phyloP scores from a whole-genome alignment of 805 yeast genomes.

The Candida yuanshanica region DNA sequence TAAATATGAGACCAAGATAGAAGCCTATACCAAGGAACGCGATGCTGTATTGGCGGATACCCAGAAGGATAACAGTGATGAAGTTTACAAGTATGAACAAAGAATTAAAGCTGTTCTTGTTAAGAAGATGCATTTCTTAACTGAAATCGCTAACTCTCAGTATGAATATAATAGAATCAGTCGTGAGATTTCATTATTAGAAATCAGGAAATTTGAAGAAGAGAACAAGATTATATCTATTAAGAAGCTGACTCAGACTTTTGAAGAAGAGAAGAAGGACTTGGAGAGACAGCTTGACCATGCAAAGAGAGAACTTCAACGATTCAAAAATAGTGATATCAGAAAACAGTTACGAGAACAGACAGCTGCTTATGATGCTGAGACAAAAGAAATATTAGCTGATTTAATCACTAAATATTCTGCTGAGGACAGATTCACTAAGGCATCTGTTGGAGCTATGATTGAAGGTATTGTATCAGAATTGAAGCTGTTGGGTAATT shows the following conservation, averaged over 20 bases:
- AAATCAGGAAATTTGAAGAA: slow-evolving; percentile 32
- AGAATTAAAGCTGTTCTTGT: slow-evolving; percentile 19
- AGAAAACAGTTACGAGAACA: slow-evolving; percentile 22
- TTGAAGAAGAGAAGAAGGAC: slow-evolving; percentile 25
- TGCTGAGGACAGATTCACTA: slow-evolving; percentile 31
- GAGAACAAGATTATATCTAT: slow-evolving; percentile 32
- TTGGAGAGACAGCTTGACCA: slow-evolving; percentile 23
- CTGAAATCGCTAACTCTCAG: slow-evolving; percentile 18
- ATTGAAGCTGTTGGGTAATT: slow-evolving; percentile 28
- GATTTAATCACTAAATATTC: slow-evolving; percentile 35
- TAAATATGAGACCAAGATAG: slow-evolving; percentile 23
- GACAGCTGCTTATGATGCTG: slow-evolving; percentile 33
- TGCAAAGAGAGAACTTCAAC: slow-evolving; percentile 24
- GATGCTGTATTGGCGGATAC: slow-evolving; percentile 32
- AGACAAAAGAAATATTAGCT: slow-evolving; percentile 33
- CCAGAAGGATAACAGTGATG: slow-evolving; percentile 35
- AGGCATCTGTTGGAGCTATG: slow-evolving; percentile 31
- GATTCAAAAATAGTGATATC: slow-evolving; percentile 19
- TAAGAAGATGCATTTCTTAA: slow-evolving; percentile 22
- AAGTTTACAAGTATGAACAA: slow-evolving; percentile 28
- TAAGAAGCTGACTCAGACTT: slow-evolving; percentile 24
- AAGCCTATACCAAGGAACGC: slow-evolving; percentile 26
- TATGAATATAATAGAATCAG: slow-evolving; percentile 22
- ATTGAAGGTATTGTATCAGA: slow-evolving; percentile 45
- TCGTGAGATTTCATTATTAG: slow-evolving; percentile 21